These are phyloP conservation scores for Colletotrichum sp. DNA, from an alignment of 2,329 filamentous ascomycete genomes.

Conservation along the genomic window DNA sequence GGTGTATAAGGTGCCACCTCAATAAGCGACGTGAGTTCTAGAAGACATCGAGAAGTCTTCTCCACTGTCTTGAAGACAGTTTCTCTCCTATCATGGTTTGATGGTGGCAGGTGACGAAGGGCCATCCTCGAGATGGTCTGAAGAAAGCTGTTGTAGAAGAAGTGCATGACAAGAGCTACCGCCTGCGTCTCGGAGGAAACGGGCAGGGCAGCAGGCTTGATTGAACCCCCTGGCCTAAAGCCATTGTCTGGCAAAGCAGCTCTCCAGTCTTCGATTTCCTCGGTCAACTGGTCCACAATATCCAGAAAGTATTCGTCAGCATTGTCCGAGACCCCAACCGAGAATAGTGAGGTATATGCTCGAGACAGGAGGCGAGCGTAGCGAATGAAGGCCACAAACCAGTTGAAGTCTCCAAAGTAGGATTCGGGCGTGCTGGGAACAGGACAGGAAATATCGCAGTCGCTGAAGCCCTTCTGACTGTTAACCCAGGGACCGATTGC, in stretches of 20 bases:
- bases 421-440: slow-evolving; percentile 37
- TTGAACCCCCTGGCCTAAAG: slow-evolving; percentile 20
- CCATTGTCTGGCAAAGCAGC: slow-evolving; percentile 26
- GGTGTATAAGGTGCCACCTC: slow-evolving; percentile 33
- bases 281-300: slow-evolving; percentile 29
- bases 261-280: slow-evolving; percentile 32
- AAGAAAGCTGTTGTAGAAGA: slow-evolving; percentile 32
- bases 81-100: slow-evolving; percentile 12
- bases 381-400: slow-evolving; percentile 35
- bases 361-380: slow-evolving; percentile 35
- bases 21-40: slow-evolving; percentile 31
- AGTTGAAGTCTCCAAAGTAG: slow-evolving; percentile 36
- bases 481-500: slow-evolving; percentile 19
- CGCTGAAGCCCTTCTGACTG: slow-evolving; percentile 33
- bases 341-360: slow-evolving; percentile 38
- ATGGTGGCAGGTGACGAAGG: slow-evolving; percentile 21
- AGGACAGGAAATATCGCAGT: slow-evolving; percentile 40
- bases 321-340: slow-evolving; percentile 32
- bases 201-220: slow-evolving; percentile 11
- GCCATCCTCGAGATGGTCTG: slow-evolving; percentile 31
- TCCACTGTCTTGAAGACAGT: slow-evolving; percentile 24
- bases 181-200: neutral
- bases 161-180: slow-evolving; percentile 25
- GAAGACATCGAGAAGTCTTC: slow-evolving; percentile 26
- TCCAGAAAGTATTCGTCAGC: slow-evolving; percentile 28